Conservation (phyloP, 2,329 filamentous ascomycete species). For the Thermochaetoides dissita region DNA sequence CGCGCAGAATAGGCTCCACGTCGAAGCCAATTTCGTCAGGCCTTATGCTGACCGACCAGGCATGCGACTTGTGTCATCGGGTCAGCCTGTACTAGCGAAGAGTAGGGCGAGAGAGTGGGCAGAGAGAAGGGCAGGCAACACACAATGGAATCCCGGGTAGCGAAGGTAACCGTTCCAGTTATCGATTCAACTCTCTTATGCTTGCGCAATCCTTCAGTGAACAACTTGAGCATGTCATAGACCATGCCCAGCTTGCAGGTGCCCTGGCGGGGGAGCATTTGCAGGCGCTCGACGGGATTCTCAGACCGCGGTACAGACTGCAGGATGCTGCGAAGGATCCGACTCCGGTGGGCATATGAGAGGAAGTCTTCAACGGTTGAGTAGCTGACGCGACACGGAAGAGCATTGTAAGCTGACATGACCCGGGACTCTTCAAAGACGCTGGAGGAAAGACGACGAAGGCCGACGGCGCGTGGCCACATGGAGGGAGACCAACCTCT, state of each 20-base stretch:
- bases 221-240: slow-evolving; percentile 11
- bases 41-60: no score
- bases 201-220: slow-evolving; percentile 7
- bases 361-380: slow-evolving; percentile 10
- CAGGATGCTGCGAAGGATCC: slow-evolving; percentile 1
- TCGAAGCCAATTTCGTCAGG: no score
- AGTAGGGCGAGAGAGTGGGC: neutral
- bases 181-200: slow-evolving; percentile 6
- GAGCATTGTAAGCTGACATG: neutral
- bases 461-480: no score
- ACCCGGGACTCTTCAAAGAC: no score
- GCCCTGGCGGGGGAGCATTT: slow-evolving; percentile 2
- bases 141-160: slow-evolving; percentile 1
- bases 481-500: slow-evolving; percentile 6
- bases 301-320: neutral
- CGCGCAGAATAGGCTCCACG: no score
- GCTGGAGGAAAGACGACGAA: no score
- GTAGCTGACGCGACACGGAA: slow-evolving; percentile 5
- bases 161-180: slow-evolving; percentile 1
- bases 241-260: slow-evolving; percentile 10
- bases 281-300: slow-evolving; percentile 7
- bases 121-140: neutral
- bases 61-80: no score
- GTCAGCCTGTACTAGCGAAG: neutral
- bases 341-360: slow-evolving; percentile 6